Base-by-base conservation (phyloP, 2,329 filamentous ascomycete species). In the Iodosphaeria phyllophila region DNA sequence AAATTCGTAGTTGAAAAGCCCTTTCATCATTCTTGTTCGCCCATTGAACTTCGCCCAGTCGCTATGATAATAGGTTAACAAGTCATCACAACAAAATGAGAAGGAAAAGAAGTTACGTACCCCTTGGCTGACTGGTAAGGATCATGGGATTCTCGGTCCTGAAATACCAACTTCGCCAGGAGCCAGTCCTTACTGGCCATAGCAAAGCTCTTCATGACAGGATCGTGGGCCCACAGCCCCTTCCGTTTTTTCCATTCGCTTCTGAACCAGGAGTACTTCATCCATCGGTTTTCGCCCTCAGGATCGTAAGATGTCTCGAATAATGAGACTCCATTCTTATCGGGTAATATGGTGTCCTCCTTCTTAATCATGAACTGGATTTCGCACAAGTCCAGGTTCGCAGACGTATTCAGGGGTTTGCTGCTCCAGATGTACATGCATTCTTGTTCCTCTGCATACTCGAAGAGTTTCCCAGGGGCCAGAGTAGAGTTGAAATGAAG, bases 401-500 rank as follows among this genome's bases (percentile, higher is more conserved):
- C 39, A 3, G 35, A 35, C 2, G 37, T 35, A 4, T 51, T 41
- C 16, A 77, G 49, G 4, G 60, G 58, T 16, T 53, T 37, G 18
- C 59, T 61, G 47, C 71, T 77, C 29, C 62, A 67, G 36, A 82
- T 71, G 39, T 68, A 78, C 71, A 83, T 79, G 34, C 61, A 62
- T 1, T 59, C 39, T 54, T 72, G 66, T 5, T 32, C 53, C 52
- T 54, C 62, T 34, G 52, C 64, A 35, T 54, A 53, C 13, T 52
- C 46, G 8, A 82, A 52, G 12, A 82, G 51, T 5, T 69, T 56
- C 2, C 53, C 43, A 7, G 74, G 72, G 9, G 56, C 51, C 4
- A 82, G 51, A 31, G 74, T 77, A n/a, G 75, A 63, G 42, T 82
- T 83, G 54, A 78, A 82, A 44, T 83, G 76, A 13, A 80, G 63